Percentiles rank a stretch among this genome's conserved stretches.
These are phyloP conservation scores for Umbellularia californica DNA, from an alignment of 164 flowering plant species.

Conservation along the genomic window DNA sequence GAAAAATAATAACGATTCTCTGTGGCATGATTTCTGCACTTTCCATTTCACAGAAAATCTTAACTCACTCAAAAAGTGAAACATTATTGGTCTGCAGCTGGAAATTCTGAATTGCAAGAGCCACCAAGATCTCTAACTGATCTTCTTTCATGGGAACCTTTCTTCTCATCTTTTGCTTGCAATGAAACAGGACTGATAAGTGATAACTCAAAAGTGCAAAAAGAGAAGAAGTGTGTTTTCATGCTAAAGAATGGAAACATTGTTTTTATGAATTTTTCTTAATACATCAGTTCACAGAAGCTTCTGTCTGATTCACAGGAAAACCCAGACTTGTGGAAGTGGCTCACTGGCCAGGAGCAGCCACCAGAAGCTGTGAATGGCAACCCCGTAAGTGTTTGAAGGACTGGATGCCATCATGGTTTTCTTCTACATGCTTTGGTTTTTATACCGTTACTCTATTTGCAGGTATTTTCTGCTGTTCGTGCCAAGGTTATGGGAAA, in stretches of 20 bases:
- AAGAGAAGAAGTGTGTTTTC: not conserved
- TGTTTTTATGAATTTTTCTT: not conserved
- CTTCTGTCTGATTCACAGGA: slow-evolving; percentile 41
- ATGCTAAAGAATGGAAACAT: not conserved
- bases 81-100: too few relatives aligned
- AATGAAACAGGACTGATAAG: not conserved
- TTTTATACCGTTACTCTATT: not conserved
- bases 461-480: slow-evolving; percentile 71
- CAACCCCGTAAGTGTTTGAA: slow-evolving; percentile 59
- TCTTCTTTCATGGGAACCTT: too few relatives aligned
- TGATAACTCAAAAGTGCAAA: not conserved
- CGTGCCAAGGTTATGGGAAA: slow-evolving; percentile 57
- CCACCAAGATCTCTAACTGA: too few relatives aligned
- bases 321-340: slow-evolving; percentile 93
- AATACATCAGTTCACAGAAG: not conserved
- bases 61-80: too few relatives aligned
- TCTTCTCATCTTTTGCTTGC: too few relatives aligned
- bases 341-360: slow-evolving; percentile 84
- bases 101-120: not conserved
- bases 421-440: not conserved
- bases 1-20: too few relatives aligned
- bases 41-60: too few relatives aligned
- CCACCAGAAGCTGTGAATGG: slow-evolving; percentile 64
- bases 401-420: not conserved
- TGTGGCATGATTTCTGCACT: too few relatives aligned